Base-by-base conservation (phyloP, 352 stramenopile genomes). In the Thalassiosira oceanica region DNA sequence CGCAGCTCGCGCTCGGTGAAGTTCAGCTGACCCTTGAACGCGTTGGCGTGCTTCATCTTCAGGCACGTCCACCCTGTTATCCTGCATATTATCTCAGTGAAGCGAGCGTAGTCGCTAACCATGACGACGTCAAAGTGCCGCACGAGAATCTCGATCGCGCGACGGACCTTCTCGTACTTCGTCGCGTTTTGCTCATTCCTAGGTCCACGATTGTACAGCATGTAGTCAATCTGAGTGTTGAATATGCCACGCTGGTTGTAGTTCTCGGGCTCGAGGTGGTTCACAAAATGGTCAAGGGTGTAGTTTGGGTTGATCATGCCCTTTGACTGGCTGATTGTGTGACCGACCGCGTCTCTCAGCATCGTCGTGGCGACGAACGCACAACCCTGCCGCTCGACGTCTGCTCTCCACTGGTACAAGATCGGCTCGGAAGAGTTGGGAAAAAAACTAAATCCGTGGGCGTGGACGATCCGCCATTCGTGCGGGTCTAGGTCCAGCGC, bases 381-480 rank as follows among this genome's bases (percentile, higher is more conserved):
- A 48, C 69, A 74, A 27, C 69, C 69, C 50, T 46, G 53, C 33
- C 26, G 15, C 33, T 80, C 69, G 2, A 80, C 61, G 2, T 49
- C 41, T 21, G 56, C 26, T 44, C 69, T 68, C 69, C 61, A 80
- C 24, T 74, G 13, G 39, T 70, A 63, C 20, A 80, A 29, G 21
- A 63, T 54, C 2, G 42, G n/a, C 43, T 80, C 69, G 13, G 52
- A 69, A 13, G 33, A 54, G 48, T 80, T 80, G 11, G 65, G 61
- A 36, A 69, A 70, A 13, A 74, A 56, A 45, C 55, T 71, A 18
- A 64, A 60, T 20, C 62, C 61, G 43, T 80, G 69, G 11, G 52
- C 61, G 55, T 80, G 69, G 7, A 69, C 69, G 31, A 80, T 61
- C 43, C 52, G 74, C 69, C 69, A 80, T 37, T 80, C 55, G 21